Base-by-base conservation (phyloP, 352 stramenopile genomes). In the Phytophthora citrophthora region DNA sequence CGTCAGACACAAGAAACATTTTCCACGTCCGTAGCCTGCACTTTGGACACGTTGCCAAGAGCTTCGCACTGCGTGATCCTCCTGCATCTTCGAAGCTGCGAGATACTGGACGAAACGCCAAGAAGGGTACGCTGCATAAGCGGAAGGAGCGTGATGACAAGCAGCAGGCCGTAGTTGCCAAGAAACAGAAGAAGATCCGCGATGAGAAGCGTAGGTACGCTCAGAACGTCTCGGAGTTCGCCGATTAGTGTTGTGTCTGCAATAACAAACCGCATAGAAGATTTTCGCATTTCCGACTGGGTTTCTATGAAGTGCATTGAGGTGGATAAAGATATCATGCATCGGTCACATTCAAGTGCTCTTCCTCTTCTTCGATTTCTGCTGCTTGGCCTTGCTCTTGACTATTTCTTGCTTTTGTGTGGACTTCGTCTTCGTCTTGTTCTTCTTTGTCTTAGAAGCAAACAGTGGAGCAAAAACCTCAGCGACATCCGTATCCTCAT, bases 1-100 rank as follows among this genome's bases (percentile, higher is more conserved):
- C 83, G 49, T 93, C 83, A 8, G 91, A 98, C 63, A 95, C 86
- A 45, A 88, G 91, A 67, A 72, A 81, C 46, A 96, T 98, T 49
- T 98, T 98, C 72, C 90, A 98, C 64, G 87, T 98, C 27, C 88
- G 93, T 29, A 88, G 79, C 11, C 77, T 98, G 31, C 95, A 98
- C 67, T 94, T 98, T 38, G 95, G 95, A 32, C 95, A 98, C 65
- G 89, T 98, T 49, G 92, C 95, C 38, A 96, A 97, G 64, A 96
- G 89, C 64, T 98, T 98, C 70, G 93, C 83, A 26, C 70, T 97
- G 50, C 88, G 88, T 5, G 88, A 96, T 27, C 85, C 86, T 20
- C 87, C 88, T 11, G 88, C 88, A 43, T 95, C 88, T 10, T 76
- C 70, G 31, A 94, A 95, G 55, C 62, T 95, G 63, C 86, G 86